Conservation (phyloP, 2,329 filamentous ascomycete species). For the Hirsutella thompsonii region DNA sequence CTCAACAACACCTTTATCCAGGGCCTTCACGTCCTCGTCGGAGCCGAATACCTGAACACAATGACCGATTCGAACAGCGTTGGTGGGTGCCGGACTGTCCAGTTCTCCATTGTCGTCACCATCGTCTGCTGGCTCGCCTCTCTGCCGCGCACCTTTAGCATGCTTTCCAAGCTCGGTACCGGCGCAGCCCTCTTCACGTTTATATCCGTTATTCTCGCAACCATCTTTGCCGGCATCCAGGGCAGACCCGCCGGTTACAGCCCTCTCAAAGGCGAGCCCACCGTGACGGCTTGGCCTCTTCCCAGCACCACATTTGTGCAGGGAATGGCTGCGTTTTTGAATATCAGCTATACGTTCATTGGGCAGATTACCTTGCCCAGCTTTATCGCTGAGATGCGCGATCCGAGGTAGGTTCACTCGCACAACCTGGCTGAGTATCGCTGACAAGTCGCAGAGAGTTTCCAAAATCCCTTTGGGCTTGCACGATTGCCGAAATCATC, state of each 20-base stretch:
- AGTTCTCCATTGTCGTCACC: constrained; percentile 62
- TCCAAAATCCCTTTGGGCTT: constrained; percentile 82
- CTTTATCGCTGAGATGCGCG: constrained; percentile 90
- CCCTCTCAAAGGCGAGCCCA: constrained; percentile 44
- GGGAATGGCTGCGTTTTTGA: constrained; percentile 80
- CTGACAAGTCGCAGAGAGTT: constrained; percentile 51
- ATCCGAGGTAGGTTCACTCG: constrained; percentile 28
- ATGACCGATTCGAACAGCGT: constrained; percentile 58
- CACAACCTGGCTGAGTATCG: not conserved
- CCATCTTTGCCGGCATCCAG: constrained; percentile 70
- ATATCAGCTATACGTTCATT: constrained; percentile 94
- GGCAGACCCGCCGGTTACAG: constrained; percentile 57
- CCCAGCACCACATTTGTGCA: constrained; percentile 65
- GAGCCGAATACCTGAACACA: constrained; percentile 81
- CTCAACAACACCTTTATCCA: constrained; percentile 91
- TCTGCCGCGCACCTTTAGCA: constrained; percentile 72
- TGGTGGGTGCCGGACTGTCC: constrained; percentile 60
- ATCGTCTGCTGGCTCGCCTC: constrained; percentile 68
- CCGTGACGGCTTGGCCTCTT: constrained; percentile 55
- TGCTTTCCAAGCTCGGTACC: constrained; percentile 67
- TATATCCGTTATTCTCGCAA: constrained; percentile 71
- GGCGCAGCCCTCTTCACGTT: constrained; percentile 81
- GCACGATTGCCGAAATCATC: constrained; percentile 78
- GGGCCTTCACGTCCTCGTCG: constrained; percentile 69
- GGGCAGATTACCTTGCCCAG: constrained; percentile 88